Evolutionary conservation across 495 filamentous ascomycete genomes (phyloP).

Genomic region (Xylaria telfairii): DNA sequence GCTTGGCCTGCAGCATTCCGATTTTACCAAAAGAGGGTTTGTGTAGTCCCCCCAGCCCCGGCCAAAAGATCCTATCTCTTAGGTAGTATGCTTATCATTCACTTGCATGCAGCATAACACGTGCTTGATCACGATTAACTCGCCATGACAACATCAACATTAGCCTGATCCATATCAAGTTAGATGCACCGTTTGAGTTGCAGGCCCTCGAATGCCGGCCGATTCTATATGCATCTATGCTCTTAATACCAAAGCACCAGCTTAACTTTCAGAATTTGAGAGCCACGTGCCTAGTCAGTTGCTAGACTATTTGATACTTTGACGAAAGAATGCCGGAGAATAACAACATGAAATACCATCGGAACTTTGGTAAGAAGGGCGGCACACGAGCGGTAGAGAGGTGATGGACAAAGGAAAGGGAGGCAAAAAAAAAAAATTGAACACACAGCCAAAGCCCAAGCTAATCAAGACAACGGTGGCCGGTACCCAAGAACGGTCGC

Average conservation of each 20-base stretch:
- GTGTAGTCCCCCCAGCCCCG: constrained; percentile 23
- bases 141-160: constrained; percentile 24
- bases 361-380: neutral
- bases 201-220: neutral
- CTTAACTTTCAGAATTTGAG: neutral
- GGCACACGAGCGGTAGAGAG: neutral
- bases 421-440: neutral
- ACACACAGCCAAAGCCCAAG: neutral
- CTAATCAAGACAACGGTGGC: neutral
- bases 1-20: constrained; percentile 6
- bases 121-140: constrained; percentile 22
- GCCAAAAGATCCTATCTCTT: neutral
- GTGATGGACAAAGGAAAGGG: neutral
- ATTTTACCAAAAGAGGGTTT: constrained; percentile 5
- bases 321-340: neutral
- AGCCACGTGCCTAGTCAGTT: neutral
- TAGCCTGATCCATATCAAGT: constrained; percentile 11
- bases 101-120: constrained; percentile 25
- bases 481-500: neutral
- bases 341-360: neutral
- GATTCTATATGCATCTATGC: neutral
- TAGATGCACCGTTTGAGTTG: neutral
- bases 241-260: neutral
- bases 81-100: constrained; percentile 25
- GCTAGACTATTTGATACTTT: neutral